phyloP scores from a whole-genome alignment of 805 yeast genomes.

The Saccharomycopsis javanensis region DNA sequence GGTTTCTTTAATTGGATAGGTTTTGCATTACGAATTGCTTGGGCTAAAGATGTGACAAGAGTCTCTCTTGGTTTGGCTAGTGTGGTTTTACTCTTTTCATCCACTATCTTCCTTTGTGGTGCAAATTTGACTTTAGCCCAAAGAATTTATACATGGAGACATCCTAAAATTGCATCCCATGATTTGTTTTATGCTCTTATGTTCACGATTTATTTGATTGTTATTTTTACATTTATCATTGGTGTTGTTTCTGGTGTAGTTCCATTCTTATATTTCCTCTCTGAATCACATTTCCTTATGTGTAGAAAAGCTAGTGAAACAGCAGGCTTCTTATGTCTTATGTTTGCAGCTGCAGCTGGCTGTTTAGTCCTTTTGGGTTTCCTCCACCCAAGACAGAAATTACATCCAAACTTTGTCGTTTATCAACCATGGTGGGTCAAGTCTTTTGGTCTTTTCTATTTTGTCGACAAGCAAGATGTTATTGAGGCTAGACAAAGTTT shows the following conservation, averaged over 20 bases:
- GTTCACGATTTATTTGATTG: conserved; percentile 42
- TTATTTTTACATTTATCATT: conserved; percentile 52
- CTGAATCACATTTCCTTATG: conserved; percentile 35
- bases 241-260: conserved; percentile 54
- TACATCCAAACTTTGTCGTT: conserved; percentile 38
- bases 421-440: conserved; percentile 78
- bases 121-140: conserved; percentile 60
- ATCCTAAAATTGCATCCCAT: conserved; percentile 57
- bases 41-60: conserved; percentile 44
- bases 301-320: conserved; percentile 48
- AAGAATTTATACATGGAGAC: conserved; percentile 67
- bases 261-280: conserved; percentile 49
- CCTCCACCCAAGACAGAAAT: conserved; percentile 42
- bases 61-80: conserved; percentile 45
- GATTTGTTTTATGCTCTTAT: conserved; percentile 41
- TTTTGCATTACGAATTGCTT: conserved; percentile 44
- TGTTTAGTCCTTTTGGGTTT: conserved; percentile 41
- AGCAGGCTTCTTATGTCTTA: conserved; percentile 35
- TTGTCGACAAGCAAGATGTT: conserved; percentile 44
- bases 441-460: conserved; percentile 49
- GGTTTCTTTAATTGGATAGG: conserved; percentile 47
- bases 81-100: conserved; percentile 45
- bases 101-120: conserved; percentile 49
- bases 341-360: conserved; percentile 48
- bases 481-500: conserved; percentile 39